Evolutionary conservation across 1,284 basidiomycete genomes (phyloP).

Genomic region (Takashimella tepidaria): DNA sequence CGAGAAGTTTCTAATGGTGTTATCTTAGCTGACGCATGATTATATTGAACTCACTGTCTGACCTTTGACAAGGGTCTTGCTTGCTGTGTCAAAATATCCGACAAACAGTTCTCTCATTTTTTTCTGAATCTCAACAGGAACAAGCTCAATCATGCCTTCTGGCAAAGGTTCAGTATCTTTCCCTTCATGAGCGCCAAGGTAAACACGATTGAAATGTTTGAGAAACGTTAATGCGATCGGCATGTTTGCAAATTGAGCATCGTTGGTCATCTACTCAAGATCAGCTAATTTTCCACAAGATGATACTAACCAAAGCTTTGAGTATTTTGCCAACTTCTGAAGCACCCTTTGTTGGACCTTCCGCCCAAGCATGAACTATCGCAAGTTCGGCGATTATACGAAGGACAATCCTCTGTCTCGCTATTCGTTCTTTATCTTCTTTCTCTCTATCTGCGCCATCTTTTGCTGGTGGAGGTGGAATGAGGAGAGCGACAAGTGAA

Average conservation of each 20-base stretch:
- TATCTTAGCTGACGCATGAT: constrained; percentile 2
- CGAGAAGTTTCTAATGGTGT: constrained; percentile 75
- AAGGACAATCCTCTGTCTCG: constrained; percentile 76
- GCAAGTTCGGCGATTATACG: constrained; percentile 86
- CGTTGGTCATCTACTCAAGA: constrained; percentile 66
- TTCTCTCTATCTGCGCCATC: constrained; percentile 68
- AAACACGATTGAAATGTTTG: constrained; percentile 74
- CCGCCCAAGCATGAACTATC: constrained; percentile 64
- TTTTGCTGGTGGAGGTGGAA: constrained; percentile 44
- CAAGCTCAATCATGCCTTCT: constrained; percentile 62
- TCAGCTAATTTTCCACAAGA: neutral
- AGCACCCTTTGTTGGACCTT: constrained; percentile 56
- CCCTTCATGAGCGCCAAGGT: constrained; percentile 59
- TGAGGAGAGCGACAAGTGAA: constrained; percentile 62
- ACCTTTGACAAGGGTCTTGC: constrained; percentile 84
- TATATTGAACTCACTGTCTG: constrained; percentile 63
- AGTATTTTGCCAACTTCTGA: constrained; percentile 71
- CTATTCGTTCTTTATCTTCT: constrained; percentile 75
- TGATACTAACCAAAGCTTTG: constrained; percentile 58
- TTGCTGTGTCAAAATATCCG: constrained; percentile 85
- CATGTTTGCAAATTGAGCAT: constrained; percentile 75
- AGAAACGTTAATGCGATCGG: constrained; percentile 78
- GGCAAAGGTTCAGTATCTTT: constrained; percentile 17
- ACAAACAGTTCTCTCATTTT: constrained; percentile 90
- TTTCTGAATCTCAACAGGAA: constrained; percentile 76